phyloP scores from a whole-genome alignment of 768 basidiomycete species.

The Ramaria sp. region DNA sequence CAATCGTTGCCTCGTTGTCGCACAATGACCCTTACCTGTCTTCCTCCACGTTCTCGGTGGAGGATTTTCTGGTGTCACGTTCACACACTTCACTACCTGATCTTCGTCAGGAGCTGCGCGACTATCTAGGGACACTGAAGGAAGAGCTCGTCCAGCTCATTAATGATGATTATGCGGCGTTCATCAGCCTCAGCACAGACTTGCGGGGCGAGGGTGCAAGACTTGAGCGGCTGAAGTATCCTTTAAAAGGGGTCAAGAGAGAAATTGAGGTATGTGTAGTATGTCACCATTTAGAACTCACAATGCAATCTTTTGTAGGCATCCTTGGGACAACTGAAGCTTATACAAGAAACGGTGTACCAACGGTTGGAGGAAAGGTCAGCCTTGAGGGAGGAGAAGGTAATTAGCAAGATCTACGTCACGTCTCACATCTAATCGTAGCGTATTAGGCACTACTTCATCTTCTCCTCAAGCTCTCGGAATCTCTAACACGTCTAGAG shows the following conservation, averaged over 20 bases:
- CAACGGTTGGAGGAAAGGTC: conserved; percentile 69
- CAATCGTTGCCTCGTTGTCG: conserved; percentile 49
- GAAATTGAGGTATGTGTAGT: conserved; percentile 54
- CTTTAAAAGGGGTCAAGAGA: conserved; percentile 49
- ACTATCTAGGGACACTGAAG: conserved; percentile 75
- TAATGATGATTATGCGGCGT: conserved; percentile 97
- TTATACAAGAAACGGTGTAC: conserved; percentile 64
- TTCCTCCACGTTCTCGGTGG: conserved; percentile 63
- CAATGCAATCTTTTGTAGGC: conserved; percentile 5
- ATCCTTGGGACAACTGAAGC: conserved; percentile 34
- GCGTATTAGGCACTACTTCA: conserved; percentile 63
- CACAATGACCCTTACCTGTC: conserved; percentile 70
- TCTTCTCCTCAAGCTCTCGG: conserved; percentile 84
- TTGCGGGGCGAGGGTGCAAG: conserved; percentile 75
- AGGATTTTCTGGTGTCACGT: conserved; percentile 80
- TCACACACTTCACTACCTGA: conserved; percentile 75
- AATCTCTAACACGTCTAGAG: conserved; percentile 82
- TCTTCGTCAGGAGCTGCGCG: conserved; percentile 75
- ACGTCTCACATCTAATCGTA: conserved; percentile 1
- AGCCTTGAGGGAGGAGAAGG: conserved; percentile 79
- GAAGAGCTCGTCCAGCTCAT: conserved; percentile 93
- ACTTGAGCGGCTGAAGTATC: conserved; percentile 54
- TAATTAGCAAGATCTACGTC: conserved; percentile 17
- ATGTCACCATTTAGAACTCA: conserved; percentile 1
- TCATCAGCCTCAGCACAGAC: conserved; percentile 92